Base-by-base conservation (phyloP, 345 rosid genomes). In the Carallia brachiata region DNA sequence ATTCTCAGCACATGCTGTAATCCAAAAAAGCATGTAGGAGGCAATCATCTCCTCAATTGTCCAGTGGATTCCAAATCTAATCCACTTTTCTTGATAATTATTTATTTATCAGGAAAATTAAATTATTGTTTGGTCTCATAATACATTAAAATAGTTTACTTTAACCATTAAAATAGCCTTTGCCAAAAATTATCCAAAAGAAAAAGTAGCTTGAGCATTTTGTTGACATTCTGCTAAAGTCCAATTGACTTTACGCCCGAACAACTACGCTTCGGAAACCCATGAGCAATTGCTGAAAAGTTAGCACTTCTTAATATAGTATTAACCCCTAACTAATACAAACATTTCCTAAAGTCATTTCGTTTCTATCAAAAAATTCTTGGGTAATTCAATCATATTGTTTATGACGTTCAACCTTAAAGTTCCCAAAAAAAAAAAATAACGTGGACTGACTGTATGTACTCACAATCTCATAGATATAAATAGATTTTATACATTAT, bases 1-100 rank as follows among this genome's bases (percentile, higher is more conserved):
- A 81, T 76, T 76, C 79, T 66, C 70, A 44, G 65, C 84, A 74
- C 87, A 78, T 84, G 84, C 79, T 53, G 73, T 73, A 64, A 39
- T 74, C 72, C 15, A 54, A 36, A 47, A 73, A 78, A 76, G 52
- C 63, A 36, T 72, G 36, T 16, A 63, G 68, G 63, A 23, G 48
- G 68, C 70, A 73, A 80, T 84, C 81, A 79, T 84, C 71, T 61
- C 65, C 81, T 80, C 76, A 76, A 69, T 65, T 72, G 81, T 58
- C 65, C 17, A 58, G 71, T 44, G 50, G 79, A 80, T 70, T 78
- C 78, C 72, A 73, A 77, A 78, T 72, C 76, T 70, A 76, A 36
- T 30, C 63, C 28, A 53, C 50, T 68, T 73, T 62, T 48, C 36
- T 54, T 58, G 52, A 39, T 53, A 44, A 44, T 44, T 10, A 44